Evolutionary conservation across 2,329 filamentous ascomycete genomes (phyloP).

Genomic region (Trichoderma sp.): DNA sequence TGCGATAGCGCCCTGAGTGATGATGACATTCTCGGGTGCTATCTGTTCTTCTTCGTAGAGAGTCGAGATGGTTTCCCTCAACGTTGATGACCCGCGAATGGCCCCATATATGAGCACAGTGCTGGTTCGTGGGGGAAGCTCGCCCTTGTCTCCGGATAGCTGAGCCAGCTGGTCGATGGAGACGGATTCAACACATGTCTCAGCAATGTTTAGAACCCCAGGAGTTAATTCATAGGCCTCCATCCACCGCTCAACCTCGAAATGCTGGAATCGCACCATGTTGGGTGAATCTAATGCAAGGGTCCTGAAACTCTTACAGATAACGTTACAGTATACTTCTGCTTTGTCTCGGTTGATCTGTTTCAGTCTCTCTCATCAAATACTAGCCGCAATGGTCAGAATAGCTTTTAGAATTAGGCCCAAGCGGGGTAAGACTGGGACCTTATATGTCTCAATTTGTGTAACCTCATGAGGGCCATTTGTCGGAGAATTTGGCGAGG

Average conservation of each 20-base stretch:
- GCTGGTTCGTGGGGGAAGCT: constrained; percentile 48
- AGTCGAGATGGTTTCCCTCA: constrained; percentile 65
- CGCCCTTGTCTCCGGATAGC: constrained; percentile 57
- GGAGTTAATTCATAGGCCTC: constrained; percentile 59
- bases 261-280: constrained; percentile 61
- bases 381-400: background rate
- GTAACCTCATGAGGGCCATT: background rate
- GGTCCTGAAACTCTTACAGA: background rate
- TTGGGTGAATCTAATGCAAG: background rate
- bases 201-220: constrained; percentile 68
- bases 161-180: constrained; percentile 67
- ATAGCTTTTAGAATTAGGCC: background rate
- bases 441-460: background rate
- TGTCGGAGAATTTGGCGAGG: background rate
- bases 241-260: constrained; percentile 75
- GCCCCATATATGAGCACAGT: constrained; percentile 70
- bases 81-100: constrained; percentile 65
- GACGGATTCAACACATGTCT: constrained; percentile 76
- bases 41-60: constrained; percentile 60
- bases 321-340: background rate
- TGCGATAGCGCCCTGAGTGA: constrained; percentile 77
- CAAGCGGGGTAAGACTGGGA: background rate
- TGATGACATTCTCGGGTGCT: constrained; percentile 64
- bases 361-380: background rate
- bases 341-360: background rate